A percentile compares a stretch with the other conserved stretches of the same genome.
Conservation (phyloP, 148 eudicot genomes). For the Nepenthes mirabilis region DNA sequence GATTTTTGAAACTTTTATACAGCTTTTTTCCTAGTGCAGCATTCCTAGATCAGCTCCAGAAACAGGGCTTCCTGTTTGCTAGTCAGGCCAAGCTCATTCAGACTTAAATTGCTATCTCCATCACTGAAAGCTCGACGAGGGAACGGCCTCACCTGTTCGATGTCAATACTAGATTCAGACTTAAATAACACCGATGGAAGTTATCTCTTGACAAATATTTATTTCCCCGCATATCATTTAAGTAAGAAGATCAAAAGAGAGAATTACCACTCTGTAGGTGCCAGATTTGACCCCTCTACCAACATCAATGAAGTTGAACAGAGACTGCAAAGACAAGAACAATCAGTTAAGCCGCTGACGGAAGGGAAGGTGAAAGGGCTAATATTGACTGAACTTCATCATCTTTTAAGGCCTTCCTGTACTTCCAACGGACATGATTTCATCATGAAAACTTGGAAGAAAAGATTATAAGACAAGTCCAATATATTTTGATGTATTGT, state of each 20-base stretch:
- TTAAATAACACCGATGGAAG: too few species aligned
- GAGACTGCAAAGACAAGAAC: constrained; percentile 35
- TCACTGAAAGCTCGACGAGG: constrained; percentile 79
- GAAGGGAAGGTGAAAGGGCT: background rate
- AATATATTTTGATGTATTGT: background rate
- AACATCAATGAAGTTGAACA: constrained; percentile 85
- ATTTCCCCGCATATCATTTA: background rate
- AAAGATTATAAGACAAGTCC: too few species aligned
- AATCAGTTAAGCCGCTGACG: constrained; percentile 8
- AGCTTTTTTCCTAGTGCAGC: background rate
- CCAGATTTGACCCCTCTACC: constrained; percentile 77
- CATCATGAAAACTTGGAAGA: too few species aligned
- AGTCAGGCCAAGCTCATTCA: constrained; percentile 70
- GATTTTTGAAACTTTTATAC: too few species aligned
- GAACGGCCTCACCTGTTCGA: constrained; percentile 75
- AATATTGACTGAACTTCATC: too few species aligned
- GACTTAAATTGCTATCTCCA: constrained; percentile 45
- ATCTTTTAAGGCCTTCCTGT: too few species aligned
- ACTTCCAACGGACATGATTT: too few species aligned
- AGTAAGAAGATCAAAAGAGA: background rate
- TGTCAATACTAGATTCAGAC: background rate
- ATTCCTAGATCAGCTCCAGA: constrained; percentile 54
- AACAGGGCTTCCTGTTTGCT: constrained; percentile 96
- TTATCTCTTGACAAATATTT: too few species aligned
- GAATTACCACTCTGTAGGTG: constrained; percentile 70